Conservation (phyloP, 1,139 yeast genomes). For the Blastobotrys petasosporus region DNA sequence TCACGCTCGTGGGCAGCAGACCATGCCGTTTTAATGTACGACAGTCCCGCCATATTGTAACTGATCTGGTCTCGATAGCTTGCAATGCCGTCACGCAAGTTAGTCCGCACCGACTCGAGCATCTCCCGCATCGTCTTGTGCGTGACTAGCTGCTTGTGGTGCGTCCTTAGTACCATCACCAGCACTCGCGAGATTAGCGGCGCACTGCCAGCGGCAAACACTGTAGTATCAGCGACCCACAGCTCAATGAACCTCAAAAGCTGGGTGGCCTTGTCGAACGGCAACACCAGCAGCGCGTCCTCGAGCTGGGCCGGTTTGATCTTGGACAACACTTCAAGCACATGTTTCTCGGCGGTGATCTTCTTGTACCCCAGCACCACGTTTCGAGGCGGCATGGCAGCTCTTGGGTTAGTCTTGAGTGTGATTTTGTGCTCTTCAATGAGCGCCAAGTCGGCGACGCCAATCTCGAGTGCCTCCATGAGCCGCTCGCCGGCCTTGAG, state of each 20-base stretch:
- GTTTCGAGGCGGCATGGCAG: constrained; percentile 62
- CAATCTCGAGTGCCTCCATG: constrained; percentile 88
- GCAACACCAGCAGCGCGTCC: constrained; percentile 84
- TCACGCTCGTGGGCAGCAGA: constrained; percentile 63
- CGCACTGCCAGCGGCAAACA: constrained; percentile 6
- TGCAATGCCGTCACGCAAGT: constrained; percentile 42
- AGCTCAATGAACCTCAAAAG: constrained; percentile 66
- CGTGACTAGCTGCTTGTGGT: constrained; percentile 60
- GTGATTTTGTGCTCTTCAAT: constrained; percentile 45
- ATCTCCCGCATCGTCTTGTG: constrained; percentile 34
- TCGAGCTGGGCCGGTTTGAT: constrained; percentile 83
- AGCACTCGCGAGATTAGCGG: constrained; percentile 68
- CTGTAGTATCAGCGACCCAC: constrained; percentile 51
- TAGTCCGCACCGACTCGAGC: constrained; percentile 32
- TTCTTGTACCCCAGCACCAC: constrained; percentile 66
- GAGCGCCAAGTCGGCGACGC: constrained; percentile 63
- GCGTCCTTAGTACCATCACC: constrained; percentile 63
- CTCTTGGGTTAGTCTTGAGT: constrained; percentile 38
- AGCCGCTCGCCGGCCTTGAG: constrained; percentile 91
- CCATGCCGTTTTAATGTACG: constrained; percentile 74
- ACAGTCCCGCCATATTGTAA: constrained; percentile 80
- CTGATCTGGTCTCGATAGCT: constrained; percentile 60
- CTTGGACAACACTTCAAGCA: constrained; percentile 59
- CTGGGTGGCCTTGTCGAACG: constrained; percentile 75
- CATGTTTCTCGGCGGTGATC: constrained; percentile 70